Evolutionary conservation across 106 monocot genomes (phyloP).

Genomic region (Apostasia ramifera): DNA sequence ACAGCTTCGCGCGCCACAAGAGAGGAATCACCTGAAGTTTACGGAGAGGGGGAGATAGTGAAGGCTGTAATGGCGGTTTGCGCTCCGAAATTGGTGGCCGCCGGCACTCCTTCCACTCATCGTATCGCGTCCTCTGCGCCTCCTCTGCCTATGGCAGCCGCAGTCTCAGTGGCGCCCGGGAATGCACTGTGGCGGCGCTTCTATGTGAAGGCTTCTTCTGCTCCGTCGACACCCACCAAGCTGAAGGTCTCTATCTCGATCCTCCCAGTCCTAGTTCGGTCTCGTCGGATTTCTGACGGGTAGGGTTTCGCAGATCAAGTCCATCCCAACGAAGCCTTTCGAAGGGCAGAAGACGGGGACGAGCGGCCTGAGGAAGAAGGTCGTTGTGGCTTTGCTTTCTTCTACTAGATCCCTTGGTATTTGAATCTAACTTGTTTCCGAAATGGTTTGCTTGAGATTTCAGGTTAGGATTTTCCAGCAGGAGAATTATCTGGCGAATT

Average conservation of each 20-base stretch:
- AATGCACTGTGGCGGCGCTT: not conserved
- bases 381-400: slow-evolving; percentile 1
- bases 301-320: slow-evolving; percentile 42
- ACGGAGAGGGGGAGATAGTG: not conserved
- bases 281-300: slow-evolving; percentile 6
- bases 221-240: slow-evolving; percentile 16
- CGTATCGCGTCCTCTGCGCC: not conserved
- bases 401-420: not conserved
- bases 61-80: slow-evolving; percentile 2
- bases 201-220: slow-evolving; percentile 23
- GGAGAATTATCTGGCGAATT: slow-evolving; percentile 87
- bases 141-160: not conserved
- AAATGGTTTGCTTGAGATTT: slow-evolving; percentile 8
- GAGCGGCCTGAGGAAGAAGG: slow-evolving; percentile 95
- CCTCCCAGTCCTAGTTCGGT: not conserved
- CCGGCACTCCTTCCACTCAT: slow-evolving; percentile 5
- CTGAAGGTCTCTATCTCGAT: slow-evolving; percentile 19
- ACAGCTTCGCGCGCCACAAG: too few species aligned
- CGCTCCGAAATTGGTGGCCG: not conserved
- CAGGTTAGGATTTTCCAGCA: slow-evolving; percentile 92
- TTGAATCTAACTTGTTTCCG: not conserved
- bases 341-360: slow-evolving; percentile 99
- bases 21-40: too few species aligned
- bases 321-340: slow-evolving; percentile 77
- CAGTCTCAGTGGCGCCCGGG: not conserved